phyloP scores from a whole-genome alignment of 345 rosid genomes.

The Laguncularia racemosa region DNA sequence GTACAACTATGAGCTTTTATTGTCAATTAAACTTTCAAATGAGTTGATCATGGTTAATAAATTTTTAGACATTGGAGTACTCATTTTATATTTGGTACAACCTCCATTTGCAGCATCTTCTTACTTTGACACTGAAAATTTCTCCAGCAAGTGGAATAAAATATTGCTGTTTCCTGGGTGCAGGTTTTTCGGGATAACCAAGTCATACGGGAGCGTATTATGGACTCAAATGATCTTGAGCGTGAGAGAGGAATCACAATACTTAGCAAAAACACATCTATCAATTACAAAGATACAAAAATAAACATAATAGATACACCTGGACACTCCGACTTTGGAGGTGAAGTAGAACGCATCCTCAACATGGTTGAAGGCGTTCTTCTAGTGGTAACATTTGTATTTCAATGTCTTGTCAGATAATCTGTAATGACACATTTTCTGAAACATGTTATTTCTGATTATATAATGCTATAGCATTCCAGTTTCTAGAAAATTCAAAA shows the following conservation, averaged over 20 bases:
- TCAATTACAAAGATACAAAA: slow-evolving; percentile 75
- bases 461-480: background rate
- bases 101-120: too few species aligned
- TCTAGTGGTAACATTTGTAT: slow-evolving; percentile 63
- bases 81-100: too few species aligned
- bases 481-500: too few species aligned
- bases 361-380: slow-evolving; percentile 99
- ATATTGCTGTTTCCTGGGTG: slow-evolving; percentile 5
- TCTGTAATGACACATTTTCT: background rate
- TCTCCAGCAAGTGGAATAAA: background rate
- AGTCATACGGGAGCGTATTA: slow-evolving; percentile 78
- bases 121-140: too few species aligned
- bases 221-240: slow-evolving; percentile 97
- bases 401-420: slow-evolving; percentile 10
- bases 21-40: too few species aligned
- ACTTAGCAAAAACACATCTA: slow-evolving; percentile 92
- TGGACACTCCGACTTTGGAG: slow-evolving; percentile 98
- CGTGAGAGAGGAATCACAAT: slow-evolving; percentile 98
- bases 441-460: background rate
- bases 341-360: slow-evolving; percentile 97
- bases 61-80: too few species aligned
- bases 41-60: too few species aligned
- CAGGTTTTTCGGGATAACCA: slow-evolving; percentile 97
- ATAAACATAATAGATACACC: slow-evolving; percentile 96
- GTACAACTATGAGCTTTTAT: too few species aligned